Conservation (phyloP, 768 basidiomycete genomes). For the Leccinum sublutescens region DNA sequence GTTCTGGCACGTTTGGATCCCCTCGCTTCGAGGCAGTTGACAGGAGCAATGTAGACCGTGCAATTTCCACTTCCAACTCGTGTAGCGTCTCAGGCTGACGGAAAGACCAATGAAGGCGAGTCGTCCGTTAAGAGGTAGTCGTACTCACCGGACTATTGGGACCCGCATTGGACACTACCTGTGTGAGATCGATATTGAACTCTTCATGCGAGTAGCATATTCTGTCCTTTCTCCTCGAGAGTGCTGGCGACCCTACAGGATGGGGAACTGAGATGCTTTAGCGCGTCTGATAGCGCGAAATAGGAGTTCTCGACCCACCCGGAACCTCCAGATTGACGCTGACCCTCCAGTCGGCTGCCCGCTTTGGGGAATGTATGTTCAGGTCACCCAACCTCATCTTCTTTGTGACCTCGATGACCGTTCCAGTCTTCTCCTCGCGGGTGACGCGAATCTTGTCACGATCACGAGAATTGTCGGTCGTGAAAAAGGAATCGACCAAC, state of each 20-base stretch:
- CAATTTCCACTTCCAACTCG: constrained; percentile 89
- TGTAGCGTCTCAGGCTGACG: constrained; percentile 61
- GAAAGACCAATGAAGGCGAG: constrained; percentile 2
- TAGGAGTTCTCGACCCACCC: constrained; percentile 45
- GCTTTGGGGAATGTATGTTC: constrained; percentile 82
- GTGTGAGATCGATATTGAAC: constrained; percentile 90
- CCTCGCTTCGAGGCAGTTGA: constrained; percentile 67
- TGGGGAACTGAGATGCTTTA: constrained; percentile 50
- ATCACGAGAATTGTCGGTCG: constrained; percentile 37
- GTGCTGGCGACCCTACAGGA: constrained; percentile 59
- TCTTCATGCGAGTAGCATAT: constrained; percentile 94
- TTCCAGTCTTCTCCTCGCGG: constrained; percentile 68
- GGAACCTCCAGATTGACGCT: constrained; percentile 92
- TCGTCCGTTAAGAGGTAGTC: background rate
- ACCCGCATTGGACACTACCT: constrained; percentile 64
- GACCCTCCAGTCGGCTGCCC: constrained; percentile 86
- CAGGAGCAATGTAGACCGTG: constrained; percentile 68
- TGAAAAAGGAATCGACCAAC: constrained; percentile 79
- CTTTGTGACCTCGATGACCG: constrained; percentile 63
- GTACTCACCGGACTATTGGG: constrained; percentile 50
- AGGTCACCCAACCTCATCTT: constrained; percentile 86
- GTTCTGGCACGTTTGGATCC: constrained; percentile 56
- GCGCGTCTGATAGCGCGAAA: background rate
- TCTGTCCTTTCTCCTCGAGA: constrained; percentile 80
- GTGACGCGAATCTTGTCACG: constrained; percentile 78